Conservation (phyloP, 371 early-diverging fungal species). For the Mucor lusitanicus region DNA sequence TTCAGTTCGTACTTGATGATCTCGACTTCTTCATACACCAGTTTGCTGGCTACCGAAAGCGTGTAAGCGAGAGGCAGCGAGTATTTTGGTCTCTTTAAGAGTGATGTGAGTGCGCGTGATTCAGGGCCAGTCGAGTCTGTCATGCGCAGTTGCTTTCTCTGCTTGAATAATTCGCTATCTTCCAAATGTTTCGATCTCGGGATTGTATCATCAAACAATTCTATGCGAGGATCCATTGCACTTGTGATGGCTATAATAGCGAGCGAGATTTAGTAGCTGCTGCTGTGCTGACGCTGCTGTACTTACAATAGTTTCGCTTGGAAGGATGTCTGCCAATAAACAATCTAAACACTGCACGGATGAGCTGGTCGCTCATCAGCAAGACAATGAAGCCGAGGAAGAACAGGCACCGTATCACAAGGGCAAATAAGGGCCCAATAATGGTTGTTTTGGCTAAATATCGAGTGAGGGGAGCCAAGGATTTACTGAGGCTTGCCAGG, state of each 20-base stretch:
- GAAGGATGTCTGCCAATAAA: conserved; percentile 35
- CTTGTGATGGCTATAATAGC: conserved; percentile 29
- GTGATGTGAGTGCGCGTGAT: conserved; percentile 13
- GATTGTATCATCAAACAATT: conserved; percentile 32
- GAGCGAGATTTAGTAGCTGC: neutral
- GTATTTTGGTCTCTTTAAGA: conserved; percentile 39
- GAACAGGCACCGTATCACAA: conserved; percentile 27
- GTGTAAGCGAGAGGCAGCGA: conserved; percentile 58
- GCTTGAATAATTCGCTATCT: conserved; percentile 22
- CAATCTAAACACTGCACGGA: conserved; percentile 22
- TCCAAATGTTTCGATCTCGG: conserved; percentile 25
- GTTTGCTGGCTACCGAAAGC: conserved; percentile 53
- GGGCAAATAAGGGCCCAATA: conserved; percentile 27
- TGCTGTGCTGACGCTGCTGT: neutral
- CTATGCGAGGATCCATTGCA: conserved; percentile 35
- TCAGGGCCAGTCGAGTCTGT: conserved; percentile 17
- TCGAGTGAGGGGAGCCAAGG: conserved; percentile 25
- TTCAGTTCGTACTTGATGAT: conserved; percentile 58
- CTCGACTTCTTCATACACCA: conserved; percentile 60
- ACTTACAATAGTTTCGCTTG: conserved; percentile 29
- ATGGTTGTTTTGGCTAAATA: conserved; percentile 23
- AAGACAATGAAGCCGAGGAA: conserved; percentile 33
- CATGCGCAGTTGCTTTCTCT: conserved; percentile 22
- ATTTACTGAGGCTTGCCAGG: conserved; percentile 22
- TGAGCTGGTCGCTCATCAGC: conserved; percentile 31